Percentiles rank a stretch among this genome's conserved stretches.
phyloP scores from a whole-genome alignment of 2,329 filamentous ascomycete species.

The Herpotrichia juniperi region DNA sequence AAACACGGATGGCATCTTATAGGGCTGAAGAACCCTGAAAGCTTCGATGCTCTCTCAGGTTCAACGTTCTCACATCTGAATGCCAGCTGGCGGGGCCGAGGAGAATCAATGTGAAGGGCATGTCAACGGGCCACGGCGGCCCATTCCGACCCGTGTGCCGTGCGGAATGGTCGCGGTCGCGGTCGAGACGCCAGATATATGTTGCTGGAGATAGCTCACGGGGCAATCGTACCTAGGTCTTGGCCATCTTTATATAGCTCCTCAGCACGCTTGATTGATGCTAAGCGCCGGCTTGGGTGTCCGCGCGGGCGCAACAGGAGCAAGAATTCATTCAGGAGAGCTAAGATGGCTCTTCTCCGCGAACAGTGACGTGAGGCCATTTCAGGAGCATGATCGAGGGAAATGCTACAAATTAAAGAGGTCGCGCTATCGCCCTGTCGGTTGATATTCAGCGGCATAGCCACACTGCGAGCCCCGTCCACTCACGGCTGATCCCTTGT shows the following conservation, averaged over 20 bases:
- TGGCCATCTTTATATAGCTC: slow-evolving; percentile 24
- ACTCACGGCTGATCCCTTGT: slow-evolving; percentile 16
- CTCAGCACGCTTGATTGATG: slow-evolving; percentile 9
- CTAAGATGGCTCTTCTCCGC: slow-evolving; percentile 7
- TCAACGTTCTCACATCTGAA: not conserved
- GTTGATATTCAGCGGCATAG: slow-evolving; percentile 25
- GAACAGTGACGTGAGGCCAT: slow-evolving; percentile 3
- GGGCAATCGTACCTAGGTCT: slow-evolving; percentile 7
- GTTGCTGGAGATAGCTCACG: slow-evolving; percentile 3
- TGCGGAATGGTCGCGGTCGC: not conserved
- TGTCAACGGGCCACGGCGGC: not conserved
- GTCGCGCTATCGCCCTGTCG: slow-evolving; percentile 3
- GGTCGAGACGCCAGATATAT: slow-evolving; percentile 6
- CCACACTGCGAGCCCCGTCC: slow-evolving; percentile 14
- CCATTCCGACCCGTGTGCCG: slow-evolving; percentile 2
- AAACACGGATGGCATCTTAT: slow-evolving; percentile 10
- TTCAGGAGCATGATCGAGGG: slow-evolving; percentile 1
- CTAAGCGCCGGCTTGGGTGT: slow-evolving; percentile 33
- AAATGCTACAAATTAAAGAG: slow-evolving; percentile 13
- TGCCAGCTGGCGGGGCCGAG: not conserved
- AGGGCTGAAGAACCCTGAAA: slow-evolving; percentile 11
- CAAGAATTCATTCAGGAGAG: not conserved
- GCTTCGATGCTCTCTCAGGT: not conserved
- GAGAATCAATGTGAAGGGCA: not conserved
- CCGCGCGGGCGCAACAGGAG: not conserved